Conservation (phyloP, 306 rosid genomes). For the Acmispon strigosus region DNA sequence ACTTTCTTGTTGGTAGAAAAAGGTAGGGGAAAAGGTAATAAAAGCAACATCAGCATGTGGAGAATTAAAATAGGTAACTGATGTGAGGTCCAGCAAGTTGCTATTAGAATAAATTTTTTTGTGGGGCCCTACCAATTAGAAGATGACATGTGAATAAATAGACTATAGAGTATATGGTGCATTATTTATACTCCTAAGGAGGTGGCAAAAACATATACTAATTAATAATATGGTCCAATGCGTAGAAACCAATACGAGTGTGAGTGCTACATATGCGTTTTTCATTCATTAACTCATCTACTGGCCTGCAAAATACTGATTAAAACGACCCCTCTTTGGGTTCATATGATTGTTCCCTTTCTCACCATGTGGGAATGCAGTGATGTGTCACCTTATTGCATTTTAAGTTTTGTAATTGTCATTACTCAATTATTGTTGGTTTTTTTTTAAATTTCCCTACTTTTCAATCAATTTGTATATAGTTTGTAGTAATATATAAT, state of each 20-base stretch:
- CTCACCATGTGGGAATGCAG: slow-evolving; percentile 9
- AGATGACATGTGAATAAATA: slow-evolving; percentile 6
- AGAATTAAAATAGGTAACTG: slow-evolving; percentile 23
- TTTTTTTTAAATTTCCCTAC: not conserved
- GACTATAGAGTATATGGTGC: not conserved
- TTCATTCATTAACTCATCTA: slow-evolving; percentile 21
- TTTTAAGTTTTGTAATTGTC: slow-evolving; percentile 23
- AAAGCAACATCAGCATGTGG: slow-evolving; percentile 25
- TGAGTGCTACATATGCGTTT: slow-evolving; percentile 29
- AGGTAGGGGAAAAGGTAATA: not conserved
- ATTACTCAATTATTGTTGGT: slow-evolving; percentile 9
- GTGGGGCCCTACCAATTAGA: slow-evolving; percentile 3
- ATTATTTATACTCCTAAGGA: not conserved
- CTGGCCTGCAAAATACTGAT: slow-evolving; percentile 35
- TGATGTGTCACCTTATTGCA: slow-evolving; percentile 18
- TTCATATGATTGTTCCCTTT: slow-evolving; percentile 26
- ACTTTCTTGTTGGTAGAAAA: slow-evolving; percentile 31
- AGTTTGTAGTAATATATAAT: not conserved
- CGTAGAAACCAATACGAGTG: slow-evolving; percentile 20
- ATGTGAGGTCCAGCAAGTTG: slow-evolving; percentile 34
- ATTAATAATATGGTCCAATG: slow-evolving; percentile 32
- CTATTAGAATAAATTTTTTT: not conserved
- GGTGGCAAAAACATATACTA: slow-evolving; percentile 16
- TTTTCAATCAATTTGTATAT: not conserved
- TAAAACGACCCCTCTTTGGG: slow-evolving; percentile 26